Evolutionary conservation across 768 basidiomycete species (phyloP).

Genomic region (Sarcomyxa edulis): DNA sequence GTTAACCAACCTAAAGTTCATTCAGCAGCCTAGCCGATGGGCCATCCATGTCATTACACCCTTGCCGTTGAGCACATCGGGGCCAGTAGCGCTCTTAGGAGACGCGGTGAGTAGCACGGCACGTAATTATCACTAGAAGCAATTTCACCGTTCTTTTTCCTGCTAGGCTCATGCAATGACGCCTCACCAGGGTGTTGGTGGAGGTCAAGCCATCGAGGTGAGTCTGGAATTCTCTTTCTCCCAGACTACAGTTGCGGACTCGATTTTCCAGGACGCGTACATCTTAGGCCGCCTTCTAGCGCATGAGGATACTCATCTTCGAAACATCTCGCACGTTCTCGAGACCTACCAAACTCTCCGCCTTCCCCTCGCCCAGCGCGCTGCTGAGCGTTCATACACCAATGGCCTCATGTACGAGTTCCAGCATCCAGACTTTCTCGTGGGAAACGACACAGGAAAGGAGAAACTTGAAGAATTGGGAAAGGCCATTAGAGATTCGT

Average conservation of each 20-base stretch:
- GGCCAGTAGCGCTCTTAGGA: conserved; percentile 39
- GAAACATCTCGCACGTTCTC: conserved; percentile 10
- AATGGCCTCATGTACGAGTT: conserved; percentile 16
- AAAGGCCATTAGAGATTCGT: conserved; percentile 11
- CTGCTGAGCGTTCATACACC: conserved; percentile 10
- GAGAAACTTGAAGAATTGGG: conserved; percentile 7
- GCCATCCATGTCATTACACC: conserved; percentile 30
- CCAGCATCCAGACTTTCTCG: conserved; percentile 9
- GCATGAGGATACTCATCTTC: conserved; percentile 8
- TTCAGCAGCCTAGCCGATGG: conserved; percentile 28
- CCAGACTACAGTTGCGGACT: background rate
- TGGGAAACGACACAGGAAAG: conserved; percentile 3
- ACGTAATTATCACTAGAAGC: too few relatives aligned
- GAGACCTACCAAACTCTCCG: conserved; percentile 17
- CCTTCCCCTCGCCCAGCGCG: conserved; percentile 10
- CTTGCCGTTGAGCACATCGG: conserved; percentile 31
- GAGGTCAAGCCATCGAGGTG: conserved; percentile 19
- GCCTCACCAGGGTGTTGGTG: conserved; percentile 20
- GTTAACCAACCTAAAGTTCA: conserved; percentile 14
- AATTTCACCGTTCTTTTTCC: too few relatives aligned
- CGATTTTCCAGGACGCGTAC: conserved; percentile 13
- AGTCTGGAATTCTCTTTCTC: background rate
- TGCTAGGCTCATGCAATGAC: conserved; percentile 20
- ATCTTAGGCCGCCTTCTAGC: conserved; percentile 16
- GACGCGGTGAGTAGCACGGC: conserved; percentile 31